These are phyloP conservation scores for Croton laevigatus DNA, from an alignment of 441 rosid genomes.

Conservation along the genomic window DNA sequence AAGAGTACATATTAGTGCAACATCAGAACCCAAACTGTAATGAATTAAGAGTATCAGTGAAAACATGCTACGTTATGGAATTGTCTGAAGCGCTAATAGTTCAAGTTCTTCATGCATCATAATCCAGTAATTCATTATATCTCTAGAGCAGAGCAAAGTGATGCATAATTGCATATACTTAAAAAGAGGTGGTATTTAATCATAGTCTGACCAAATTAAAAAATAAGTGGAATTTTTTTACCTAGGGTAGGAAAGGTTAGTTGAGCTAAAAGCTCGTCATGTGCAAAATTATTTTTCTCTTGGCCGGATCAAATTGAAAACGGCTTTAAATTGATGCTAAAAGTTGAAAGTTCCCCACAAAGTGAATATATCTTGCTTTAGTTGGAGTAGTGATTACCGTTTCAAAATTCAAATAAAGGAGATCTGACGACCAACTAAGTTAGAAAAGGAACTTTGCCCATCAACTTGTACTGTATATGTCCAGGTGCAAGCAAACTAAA, in stretches of 20 bases:
- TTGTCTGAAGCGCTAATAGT: not conserved
- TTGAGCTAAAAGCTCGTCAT: not conserved
- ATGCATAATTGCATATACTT: not conserved
- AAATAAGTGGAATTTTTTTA: not conserved
- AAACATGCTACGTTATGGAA: not conserved
- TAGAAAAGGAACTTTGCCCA: slow-evolving; percentile 13
- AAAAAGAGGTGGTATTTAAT: slow-evolving; percentile 13
- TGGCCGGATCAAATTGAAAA: slow-evolving; percentile 6
- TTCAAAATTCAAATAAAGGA: not conserved
- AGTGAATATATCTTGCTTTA: not conserved
- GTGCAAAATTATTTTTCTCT: slow-evolving; percentile 1
- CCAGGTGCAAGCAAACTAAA: not conserved
- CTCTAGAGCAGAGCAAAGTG: slow-evolving; percentile 11
- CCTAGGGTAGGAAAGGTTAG: not conserved
- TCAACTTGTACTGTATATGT: slow-evolving; percentile 1
- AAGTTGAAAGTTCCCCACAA: not conserved
- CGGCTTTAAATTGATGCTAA: slow-evolving; percentile 9
- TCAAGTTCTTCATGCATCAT: not conserved
- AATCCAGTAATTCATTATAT: slow-evolving; percentile 4
- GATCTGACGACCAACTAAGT: slow-evolving; percentile 15
- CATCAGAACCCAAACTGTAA: not conserved
- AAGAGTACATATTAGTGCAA: not conserved
- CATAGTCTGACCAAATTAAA: slow-evolving; percentile 6
- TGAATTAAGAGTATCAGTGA: not conserved
- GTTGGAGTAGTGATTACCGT: slow-evolving; percentile 11